Conservation (phyloP, 768 basidiomycete genomes). For the Leccinellum rugosiceps region DNA sequence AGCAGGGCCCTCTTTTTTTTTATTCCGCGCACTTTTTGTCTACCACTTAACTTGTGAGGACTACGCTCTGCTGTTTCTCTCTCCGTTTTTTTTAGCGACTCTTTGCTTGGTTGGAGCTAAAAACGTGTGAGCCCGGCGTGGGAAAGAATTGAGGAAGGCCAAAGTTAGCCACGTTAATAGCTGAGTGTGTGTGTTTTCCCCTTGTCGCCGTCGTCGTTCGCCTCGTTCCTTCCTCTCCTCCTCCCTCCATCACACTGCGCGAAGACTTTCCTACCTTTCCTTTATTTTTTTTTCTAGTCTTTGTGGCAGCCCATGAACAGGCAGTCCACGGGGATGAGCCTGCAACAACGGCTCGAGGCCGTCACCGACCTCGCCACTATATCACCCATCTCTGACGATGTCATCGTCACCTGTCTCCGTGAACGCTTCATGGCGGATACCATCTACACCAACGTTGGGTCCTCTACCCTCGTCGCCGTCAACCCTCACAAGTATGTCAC, state of each 20-base stretch:
- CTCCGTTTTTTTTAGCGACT: background rate
- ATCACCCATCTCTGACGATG: constrained; percentile 72
- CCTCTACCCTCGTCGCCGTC: constrained; percentile 74
- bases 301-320: constrained; percentile 33
- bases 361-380: constrained; percentile 68
- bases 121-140: constrained; percentile 17
- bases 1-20: constrained; percentile 29
- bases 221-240: constrained; percentile 19
- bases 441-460: constrained; percentile 74
- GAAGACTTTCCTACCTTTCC: background rate
- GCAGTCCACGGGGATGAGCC: constrained; percentile 43
- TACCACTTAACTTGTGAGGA: too few species aligned
- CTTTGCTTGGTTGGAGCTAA: background rate
- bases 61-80: too few species aligned
- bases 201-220: constrained; percentile 12
- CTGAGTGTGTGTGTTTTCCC: constrained; percentile 19
- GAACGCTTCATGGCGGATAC: constrained; percentile 84
- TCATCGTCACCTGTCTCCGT: constrained; percentile 79
- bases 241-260: constrained; percentile 6
- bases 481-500: constrained; percentile 92
- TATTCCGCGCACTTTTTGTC: too few species aligned
- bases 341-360: constrained; percentile 70
- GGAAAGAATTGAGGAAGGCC: constrained; percentile 9
- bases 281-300: background rate
- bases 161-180: constrained; percentile 27